Conservation (phyloP, 2,329 filamentous ascomycete genomes). For the Nothophoma quercina region DNA sequence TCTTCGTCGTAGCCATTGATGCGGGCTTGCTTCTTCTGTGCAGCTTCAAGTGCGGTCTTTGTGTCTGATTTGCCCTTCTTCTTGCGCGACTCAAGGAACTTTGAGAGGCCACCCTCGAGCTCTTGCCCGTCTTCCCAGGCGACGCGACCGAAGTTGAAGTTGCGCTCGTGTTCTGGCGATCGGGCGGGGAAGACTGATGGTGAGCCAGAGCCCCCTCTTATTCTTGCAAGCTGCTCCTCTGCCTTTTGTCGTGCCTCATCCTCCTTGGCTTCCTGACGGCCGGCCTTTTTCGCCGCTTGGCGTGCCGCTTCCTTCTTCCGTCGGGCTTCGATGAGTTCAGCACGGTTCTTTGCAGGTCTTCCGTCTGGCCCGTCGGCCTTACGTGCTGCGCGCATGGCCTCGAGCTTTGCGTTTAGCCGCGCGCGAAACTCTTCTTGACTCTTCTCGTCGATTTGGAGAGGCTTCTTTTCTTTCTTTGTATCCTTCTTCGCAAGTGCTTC, state of each 20-base stretch:
- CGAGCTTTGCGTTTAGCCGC: slow-evolving; percentile 82
- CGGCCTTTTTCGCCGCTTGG: slow-evolving; percentile 87
- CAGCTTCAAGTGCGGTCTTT: slow-evolving; percentile 83
- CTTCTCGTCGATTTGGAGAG: slow-evolving; percentile 47
- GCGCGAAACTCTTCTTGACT: slow-evolving; percentile 78
- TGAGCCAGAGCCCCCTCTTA: slow-evolving; percentile 67
- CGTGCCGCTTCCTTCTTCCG: slow-evolving; percentile 86
- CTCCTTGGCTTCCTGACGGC: slow-evolving; percentile 76
- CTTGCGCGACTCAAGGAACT: slow-evolving; percentile 71
- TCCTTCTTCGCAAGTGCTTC: slow-evolving; percentile 33
- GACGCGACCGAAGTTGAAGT: slow-evolving; percentile 91
- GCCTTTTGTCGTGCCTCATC: slow-evolving; percentile 74
- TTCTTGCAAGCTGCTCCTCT: slow-evolving; percentile 62
- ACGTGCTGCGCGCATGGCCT: slow-evolving; percentile 81
- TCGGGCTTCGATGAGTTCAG: slow-evolving; percentile 90
- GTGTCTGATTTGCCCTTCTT: slow-evolving; percentile 85
- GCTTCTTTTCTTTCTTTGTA: slow-evolving; percentile 42
- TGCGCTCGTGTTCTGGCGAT: slow-evolving; percentile 62
- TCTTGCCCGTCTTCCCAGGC: slow-evolving; percentile 86
- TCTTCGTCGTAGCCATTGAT: slow-evolving; percentile 76
- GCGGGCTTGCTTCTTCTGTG: slow-evolving; percentile 85
- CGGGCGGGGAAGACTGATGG: slow-evolving; percentile 59
- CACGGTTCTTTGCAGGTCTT: slow-evolving; percentile 81
- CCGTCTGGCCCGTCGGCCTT: slow-evolving; percentile 88
- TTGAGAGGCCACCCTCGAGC: slow-evolving; percentile 73